Evolutionary conservation across 768 basidiomycete genomes (phyloP), one percentile per base, ranked within the genome.

Genomic region (Inosperma sp.): DNA sequence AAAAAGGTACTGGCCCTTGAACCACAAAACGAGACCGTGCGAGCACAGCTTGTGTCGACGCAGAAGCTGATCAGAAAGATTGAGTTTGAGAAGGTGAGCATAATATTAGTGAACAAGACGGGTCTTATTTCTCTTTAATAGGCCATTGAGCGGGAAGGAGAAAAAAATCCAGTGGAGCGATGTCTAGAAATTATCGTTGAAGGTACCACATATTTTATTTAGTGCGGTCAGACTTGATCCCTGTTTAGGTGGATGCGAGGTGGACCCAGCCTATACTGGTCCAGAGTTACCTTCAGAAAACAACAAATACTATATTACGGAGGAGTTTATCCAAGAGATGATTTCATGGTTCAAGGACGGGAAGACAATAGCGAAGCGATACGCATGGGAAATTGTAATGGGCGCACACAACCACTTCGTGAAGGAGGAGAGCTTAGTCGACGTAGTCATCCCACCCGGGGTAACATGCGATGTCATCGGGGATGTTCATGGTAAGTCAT

Each of bases 331-430:
- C 54, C 76, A 78, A 56, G 77, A 71, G 31, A 93, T 98, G 93
- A 83, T 96, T 42, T 73, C 84, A 55, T 90, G 84, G 83, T 98
- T 96, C 72, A 94, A 93, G 72, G 79, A 83, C 36, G 93, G 93
- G n/a, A 96, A 96, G 66, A 76, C 85, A n/a, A 69, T 98, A 40
- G 83, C 92, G 4, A 83, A 84, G 67, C 78, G 94, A 68, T 86
- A 93, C 53, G 93, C 86, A 22, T 97, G 93, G 94, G 93, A 98
- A 70, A 97, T 99, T 58, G 78, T 93, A 19, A 74, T 99, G 13
- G 93, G 89, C 8, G 93, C 90, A 54, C 79, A 88, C 64, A 77
- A 80, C 16, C 73, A 80, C 16, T 85, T 98, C 60, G 72, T 74
- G 13, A 78, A 83, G 59, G 91, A 93, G 61, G 82, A 86, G 53